A percentile compares a stretch with the other conserved stretches of the same genome.
Evolutionary conservation across 257 asterid genomes (phyloP).

Genomic region (Salvia splendens): DNA sequence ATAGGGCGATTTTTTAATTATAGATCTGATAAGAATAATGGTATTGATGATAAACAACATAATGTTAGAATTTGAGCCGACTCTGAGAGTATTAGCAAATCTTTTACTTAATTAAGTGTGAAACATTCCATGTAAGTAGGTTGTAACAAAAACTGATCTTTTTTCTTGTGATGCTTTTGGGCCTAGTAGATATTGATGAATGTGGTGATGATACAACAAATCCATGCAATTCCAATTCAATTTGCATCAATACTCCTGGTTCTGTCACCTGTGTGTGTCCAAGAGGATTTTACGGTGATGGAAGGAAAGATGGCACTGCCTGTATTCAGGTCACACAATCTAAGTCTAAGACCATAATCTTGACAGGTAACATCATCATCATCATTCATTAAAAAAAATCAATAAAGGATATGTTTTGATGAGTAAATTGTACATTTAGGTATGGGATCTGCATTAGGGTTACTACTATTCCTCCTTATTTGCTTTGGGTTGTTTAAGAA

Average conservation of each 20-base stretch:
- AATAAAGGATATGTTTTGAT: too few species aligned
- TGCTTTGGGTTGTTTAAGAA: not conserved
- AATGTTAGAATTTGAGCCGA: too few species aligned
- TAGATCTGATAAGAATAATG: too few species aligned
- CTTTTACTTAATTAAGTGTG: too few species aligned
- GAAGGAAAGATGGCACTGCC: not conserved
- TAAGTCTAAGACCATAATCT: not conserved
- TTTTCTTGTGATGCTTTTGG: not conserved
- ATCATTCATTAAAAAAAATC: too few species aligned
- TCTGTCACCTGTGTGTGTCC: not conserved
- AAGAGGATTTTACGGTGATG: not conserved
- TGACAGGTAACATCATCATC: not conserved
- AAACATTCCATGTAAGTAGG: too few species aligned
- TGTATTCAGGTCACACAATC: not conserved
- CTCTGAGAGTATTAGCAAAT: too few species aligned
- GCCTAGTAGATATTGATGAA: not conserved
- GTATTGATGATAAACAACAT: too few species aligned
- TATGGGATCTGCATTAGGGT: not conserved
- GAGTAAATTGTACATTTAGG: not conserved
- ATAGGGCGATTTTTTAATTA: too few species aligned
- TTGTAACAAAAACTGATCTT: too few species aligned
- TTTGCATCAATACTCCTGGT: not conserved
- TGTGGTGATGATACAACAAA: not conserved
- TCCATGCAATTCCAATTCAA: constrained; percentile 1
- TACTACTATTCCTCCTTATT: not conserved